Conservation (phyloP, 2,329 filamentous ascomycete species). For the Beauveria medogensis region DNA sequence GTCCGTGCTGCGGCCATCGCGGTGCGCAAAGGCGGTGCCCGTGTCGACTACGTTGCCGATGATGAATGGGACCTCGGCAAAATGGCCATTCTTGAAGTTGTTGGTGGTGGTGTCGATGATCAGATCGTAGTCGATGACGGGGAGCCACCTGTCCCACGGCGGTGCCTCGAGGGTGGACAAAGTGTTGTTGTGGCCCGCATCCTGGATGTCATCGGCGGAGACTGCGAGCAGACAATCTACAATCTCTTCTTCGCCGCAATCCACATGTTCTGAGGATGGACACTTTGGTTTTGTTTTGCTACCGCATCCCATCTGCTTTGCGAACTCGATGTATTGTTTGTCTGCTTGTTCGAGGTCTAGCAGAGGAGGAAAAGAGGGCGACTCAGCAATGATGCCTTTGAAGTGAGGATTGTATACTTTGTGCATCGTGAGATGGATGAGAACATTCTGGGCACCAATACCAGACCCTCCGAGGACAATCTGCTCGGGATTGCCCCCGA, state of each 20-base stretch:
- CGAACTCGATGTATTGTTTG: slow-evolving; percentile 33
- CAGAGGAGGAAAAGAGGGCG: slow-evolving; percentile 42
- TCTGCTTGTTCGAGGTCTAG: slow-evolving; percentile 37
- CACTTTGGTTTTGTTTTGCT: too few relatives aligned
- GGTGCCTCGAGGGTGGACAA: slow-evolving; percentile 13
- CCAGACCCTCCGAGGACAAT: slow-evolving; percentile 55
- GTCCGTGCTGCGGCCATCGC: slow-evolving; percentile 22
- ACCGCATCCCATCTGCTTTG: slow-evolving; percentile 19
- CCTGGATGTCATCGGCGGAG: slow-evolving; percentile 32
- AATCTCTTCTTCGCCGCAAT: neutral
- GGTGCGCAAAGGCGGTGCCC: slow-evolving; percentile 28
- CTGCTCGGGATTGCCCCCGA: slow-evolving; percentile 44
- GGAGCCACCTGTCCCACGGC: slow-evolving; percentile 46
- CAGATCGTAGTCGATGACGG: slow-evolving; percentile 46
- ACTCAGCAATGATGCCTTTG: slow-evolving; percentile 42
- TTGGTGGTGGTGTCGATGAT: slow-evolving; percentile 42
- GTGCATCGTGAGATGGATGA: slow-evolving; percentile 52
- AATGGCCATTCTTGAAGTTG: slow-evolving; percentile 38
- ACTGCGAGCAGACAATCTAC: slow-evolving; percentile 39
- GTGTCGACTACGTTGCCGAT: slow-evolving; percentile 32
- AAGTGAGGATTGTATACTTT: slow-evolving; percentile 43
- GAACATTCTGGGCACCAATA: slow-evolving; percentile 59
- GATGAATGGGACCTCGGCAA: slow-evolving; percentile 46
- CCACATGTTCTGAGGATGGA: neutral
- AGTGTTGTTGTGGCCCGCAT: slow-evolving; percentile 24